Conservation (phyloP, 306 rosid genomes). For the Crotalaria pallida region DNA sequence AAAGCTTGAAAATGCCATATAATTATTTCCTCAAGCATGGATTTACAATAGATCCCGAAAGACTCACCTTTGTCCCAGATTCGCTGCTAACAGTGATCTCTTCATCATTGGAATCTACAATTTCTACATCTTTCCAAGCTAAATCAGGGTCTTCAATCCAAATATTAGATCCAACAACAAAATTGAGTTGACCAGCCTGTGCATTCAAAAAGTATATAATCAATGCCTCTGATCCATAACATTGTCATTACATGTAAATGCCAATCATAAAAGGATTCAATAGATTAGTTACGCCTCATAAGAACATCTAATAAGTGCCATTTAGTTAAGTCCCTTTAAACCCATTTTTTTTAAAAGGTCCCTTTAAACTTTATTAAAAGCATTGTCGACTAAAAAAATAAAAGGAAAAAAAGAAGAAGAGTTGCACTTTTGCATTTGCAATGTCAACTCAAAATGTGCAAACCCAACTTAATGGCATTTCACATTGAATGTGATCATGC, state of each 20-base stretch:
- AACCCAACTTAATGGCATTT: background rate
- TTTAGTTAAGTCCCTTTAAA: background rate
- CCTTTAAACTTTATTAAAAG: background rate
- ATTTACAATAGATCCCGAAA: background rate
- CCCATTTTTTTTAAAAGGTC: background rate
- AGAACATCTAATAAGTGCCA: background rate
- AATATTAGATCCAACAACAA: slow-evolving; percentile 56
- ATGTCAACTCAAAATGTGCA: background rate
- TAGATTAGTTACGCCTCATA: background rate
- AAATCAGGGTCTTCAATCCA: slow-evolving; percentile 73
- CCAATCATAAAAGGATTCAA: background rate
- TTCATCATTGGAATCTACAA: slow-evolving; percentile 40
- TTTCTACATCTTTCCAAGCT: slow-evolving; percentile 87
- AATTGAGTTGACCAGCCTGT: slow-evolving; percentile 58
- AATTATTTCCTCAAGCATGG: background rate
- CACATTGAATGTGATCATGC: background rate
- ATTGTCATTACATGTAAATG: background rate
- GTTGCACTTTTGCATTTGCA: background rate
- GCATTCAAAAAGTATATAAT: slow-evolving; percentile 23
- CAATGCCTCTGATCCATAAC: slow-evolving; percentile 10
- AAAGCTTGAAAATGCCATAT: background rate
- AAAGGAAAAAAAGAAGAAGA: background rate
- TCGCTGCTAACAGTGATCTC: slow-evolving; percentile 42
- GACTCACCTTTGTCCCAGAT: slow-evolving; percentile 62
- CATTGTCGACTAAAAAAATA: background rate